Evolutionary conservation across 192 early-diverging fungal genomes (phyloP).

Genomic region (Diversispora epigaea): DNA sequence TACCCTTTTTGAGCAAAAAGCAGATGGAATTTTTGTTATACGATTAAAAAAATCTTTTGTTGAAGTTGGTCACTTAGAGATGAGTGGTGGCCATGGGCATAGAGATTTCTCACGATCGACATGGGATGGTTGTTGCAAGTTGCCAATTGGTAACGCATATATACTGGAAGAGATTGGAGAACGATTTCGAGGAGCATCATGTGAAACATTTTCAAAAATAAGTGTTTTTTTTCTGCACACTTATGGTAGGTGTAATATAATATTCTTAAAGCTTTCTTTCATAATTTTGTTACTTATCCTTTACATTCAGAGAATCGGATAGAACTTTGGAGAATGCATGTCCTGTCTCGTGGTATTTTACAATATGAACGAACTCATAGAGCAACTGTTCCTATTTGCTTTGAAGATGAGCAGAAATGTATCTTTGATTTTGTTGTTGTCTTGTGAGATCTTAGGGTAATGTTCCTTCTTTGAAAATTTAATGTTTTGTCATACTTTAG

Average conservation of each 20-base stretch:
- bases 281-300: slow-evolving; percentile 2
- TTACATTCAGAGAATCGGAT: slow-evolving; percentile 17
- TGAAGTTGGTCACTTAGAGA: slow-evolving; percentile 28
- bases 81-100: slow-evolving; percentile 26
- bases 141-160: slow-evolving; percentile 27
- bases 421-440: slow-evolving; percentile 27
- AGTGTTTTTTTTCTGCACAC: slow-evolving; percentile 24
- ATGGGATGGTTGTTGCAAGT: slow-evolving; percentile 27
- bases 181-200: slow-evolving; percentile 3
- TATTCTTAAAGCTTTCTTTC: slow-evolving; percentile 13
- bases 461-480: background rate
- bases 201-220: slow-evolving; percentile 30
- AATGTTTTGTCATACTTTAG: slow-evolving; percentile 19
- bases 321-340: slow-evolving; percentile 23
- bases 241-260: slow-evolving; percentile 18
- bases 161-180: slow-evolving; percentile 29
- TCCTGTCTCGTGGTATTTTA: slow-evolving; percentile 16
- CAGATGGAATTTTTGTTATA: slow-evolving; percentile 5
- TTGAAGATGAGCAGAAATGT: slow-evolving; percentile 20
- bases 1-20: slow-evolving; percentile 21
- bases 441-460: slow-evolving; percentile 26
- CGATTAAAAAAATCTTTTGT: slow-evolving; percentile 21
- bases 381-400: slow-evolving; percentile 31
- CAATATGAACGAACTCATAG: slow-evolving; percentile 25
- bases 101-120: slow-evolving; percentile 25